Conservation (phyloP, 169 alveolate genomes). For the Cryptosporidium ubiquitum region DNA sequence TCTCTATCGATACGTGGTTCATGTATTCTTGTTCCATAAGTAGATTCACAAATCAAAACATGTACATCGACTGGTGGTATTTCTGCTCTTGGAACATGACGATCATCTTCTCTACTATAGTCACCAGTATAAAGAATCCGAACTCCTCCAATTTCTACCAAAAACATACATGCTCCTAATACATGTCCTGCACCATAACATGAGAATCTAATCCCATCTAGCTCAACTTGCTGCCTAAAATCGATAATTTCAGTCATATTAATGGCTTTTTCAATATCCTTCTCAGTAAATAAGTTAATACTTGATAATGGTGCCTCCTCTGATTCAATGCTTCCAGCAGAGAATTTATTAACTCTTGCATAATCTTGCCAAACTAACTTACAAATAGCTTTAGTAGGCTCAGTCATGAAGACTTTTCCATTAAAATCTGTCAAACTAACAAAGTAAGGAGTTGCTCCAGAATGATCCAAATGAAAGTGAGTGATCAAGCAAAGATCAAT, state of each 20-base stretch:
- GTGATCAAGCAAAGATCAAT: conserved; percentile 94
- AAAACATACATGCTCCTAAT: conserved; percentile 99
- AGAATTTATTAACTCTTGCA: conserved; percentile 85
- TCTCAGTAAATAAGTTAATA: conserved; percentile 89
- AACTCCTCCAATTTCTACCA: conserved; percentile 96
- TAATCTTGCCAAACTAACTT: conserved; percentile 94
- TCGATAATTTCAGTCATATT: conserved; percentile 90
- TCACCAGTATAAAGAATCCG: conserved; percentile 99
- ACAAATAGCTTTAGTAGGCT: conserved; percentile 96
- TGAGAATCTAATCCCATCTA: conserved; percentile 91
- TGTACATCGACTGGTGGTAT: conserved; percentile 94
- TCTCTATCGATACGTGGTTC: conserved; percentile 96
- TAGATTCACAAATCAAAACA: conserved; percentile 96
- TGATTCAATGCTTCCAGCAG: conserved; percentile 35
- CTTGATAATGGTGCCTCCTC: conserved; percentile 66
- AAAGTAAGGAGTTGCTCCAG: conserved; percentile 98
- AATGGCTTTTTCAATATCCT: conserved; percentile 91
- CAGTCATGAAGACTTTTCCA: conserved; percentile 93
- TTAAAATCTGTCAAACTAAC: conserved; percentile 92
- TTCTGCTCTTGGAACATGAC: conserved; percentile 96
- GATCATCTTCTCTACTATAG: conserved; percentile 95
- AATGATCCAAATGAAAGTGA: conserved; percentile 98
- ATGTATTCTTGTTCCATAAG: conserved; percentile 97
- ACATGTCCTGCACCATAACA: conserved; percentile 99
- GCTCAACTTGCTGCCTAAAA: conserved; percentile 92